Evolutionary conservation across 2,329 filamentous ascomycete species (phyloP), one percentile per base, ranked within the genome.

Genomic region (Fusarium kyushuense): DNA sequence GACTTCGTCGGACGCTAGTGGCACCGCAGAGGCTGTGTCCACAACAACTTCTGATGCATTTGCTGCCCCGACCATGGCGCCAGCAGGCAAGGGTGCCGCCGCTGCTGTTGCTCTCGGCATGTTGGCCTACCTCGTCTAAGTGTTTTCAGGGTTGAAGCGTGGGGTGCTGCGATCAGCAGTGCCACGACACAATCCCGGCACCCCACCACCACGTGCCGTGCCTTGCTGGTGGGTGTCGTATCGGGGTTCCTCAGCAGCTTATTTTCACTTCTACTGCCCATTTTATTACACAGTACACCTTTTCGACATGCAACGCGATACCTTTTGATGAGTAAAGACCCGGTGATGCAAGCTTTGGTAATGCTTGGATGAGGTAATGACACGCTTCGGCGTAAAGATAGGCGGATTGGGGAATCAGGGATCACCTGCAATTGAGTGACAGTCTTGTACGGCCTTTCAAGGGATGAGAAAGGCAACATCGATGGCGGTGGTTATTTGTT

Each of bases 91-190:
- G 60, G 83, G 83, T 47, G 81, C 79, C 41, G 78, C 76, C 23
- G 84, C 83, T 9, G 83, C 80, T 33, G 80, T 83, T 40, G 86
- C 84, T 60, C 75, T 85, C 43, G 86, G 84, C 56, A 74, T 87
- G 43, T 76, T 87, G 64, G 86, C 85, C 67, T 84, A 84, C 70
- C 75, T 86, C 67, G 75, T 87, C 73, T 87, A 82, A 69, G 55
- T 54, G 54, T 40, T 58, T 21, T 45, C 5, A 27, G 27, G 71
- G 71, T 59, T 69, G 69, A 56, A 48, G 47, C 53, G 49, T 52
- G 57, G 51, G 60, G 57, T 54, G 47, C 51, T 59, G 60, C 49
- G 33, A 64, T 63, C 46, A 63, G 59, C 62, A 66, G 45, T 64
- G 53, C 68, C 49, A 70, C 54, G 51, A 72, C 40, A 63, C 63